Evolutionary conservation across 2,329 filamentous ascomycete genomes (phyloP).

Genomic region (Cadophora malorum): DNA sequence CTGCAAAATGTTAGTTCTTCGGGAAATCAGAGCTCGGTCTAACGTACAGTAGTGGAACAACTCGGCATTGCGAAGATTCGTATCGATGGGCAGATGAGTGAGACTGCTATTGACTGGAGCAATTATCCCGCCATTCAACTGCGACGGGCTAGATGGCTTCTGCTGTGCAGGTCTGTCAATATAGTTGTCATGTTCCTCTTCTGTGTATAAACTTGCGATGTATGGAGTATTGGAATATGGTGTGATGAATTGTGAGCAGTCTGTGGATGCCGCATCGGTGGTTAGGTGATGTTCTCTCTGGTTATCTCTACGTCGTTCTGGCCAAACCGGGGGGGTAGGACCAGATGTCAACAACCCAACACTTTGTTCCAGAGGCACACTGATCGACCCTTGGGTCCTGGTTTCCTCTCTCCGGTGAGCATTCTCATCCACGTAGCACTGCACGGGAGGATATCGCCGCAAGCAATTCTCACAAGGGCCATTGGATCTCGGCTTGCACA

Average conservation of each 20-base stretch:
- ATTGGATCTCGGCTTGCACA: background rate
- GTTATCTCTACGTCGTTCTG: background rate
- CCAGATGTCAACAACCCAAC: background rate
- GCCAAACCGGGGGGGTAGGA: background rate
- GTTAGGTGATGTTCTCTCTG: background rate
- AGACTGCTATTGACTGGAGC: background rate
- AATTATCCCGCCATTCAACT: background rate
- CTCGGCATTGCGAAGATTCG: background rate
- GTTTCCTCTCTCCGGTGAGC: background rate
- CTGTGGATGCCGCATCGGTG: background rate
- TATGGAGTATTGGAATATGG: background rate
- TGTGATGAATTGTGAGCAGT: background rate
- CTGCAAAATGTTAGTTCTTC: background rate
- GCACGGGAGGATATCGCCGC: background rate
- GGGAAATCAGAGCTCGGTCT: background rate
- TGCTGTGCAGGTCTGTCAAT: background rate
- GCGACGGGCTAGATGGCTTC: background rate
- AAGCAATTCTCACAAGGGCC: background rate
- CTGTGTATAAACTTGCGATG: background rate
- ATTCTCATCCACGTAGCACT: background rate
- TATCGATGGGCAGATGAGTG: background rate
- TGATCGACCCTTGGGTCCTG: background rate
- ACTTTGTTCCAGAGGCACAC: background rate
- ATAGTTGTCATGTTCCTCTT: background rate
- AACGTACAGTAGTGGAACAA: background rate